These are phyloP conservation scores for Penicillium sp. DNA, from an alignment of 2,329 filamentous ascomycete genomes.

Conservation along the genomic window DNA sequence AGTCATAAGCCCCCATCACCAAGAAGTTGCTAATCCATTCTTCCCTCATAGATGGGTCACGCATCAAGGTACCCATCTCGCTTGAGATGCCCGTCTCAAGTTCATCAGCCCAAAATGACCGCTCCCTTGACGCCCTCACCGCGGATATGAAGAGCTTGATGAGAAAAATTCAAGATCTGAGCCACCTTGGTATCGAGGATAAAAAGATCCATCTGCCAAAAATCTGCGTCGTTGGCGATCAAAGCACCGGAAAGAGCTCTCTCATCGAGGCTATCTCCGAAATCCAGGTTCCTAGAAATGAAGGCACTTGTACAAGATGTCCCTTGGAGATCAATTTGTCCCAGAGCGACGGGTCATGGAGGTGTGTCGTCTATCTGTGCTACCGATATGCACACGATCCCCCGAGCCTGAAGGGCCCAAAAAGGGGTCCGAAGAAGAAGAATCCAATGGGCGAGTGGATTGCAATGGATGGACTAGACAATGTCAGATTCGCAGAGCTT, in stretches of 20 bases:
- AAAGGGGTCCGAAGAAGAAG: slow-evolving; percentile 48
- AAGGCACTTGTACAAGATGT: slow-evolving; percentile 76
- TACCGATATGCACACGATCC: slow-evolving; percentile 54
- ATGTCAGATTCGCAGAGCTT: slow-evolving; percentile 64
- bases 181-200: slow-evolving; percentile 71
- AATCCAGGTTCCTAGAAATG: slow-evolving; percentile 69
- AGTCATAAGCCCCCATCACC: background rate
- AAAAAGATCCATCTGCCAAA: slow-evolving; percentile 69
- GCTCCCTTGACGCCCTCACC: slow-evolving; percentile 21
- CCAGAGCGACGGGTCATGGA: slow-evolving; percentile 58
- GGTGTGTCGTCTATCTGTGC: slow-evolving; percentile 67
- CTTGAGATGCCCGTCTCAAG: background rate
- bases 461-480: slow-evolving; percentile 43
- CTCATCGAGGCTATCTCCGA: slow-evolving; percentile 63
- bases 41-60: too few species aligned
- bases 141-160: slow-evolving; percentile 41
- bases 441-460: slow-evolving; percentile 67
- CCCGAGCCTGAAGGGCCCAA: slow-evolving; percentile 32
- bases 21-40: too few species aligned
- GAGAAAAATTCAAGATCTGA: slow-evolving; percentile 57
- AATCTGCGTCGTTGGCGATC: slow-evolving; percentile 81
- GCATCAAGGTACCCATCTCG: background rate
- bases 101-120: background rate
- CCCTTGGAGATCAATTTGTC: slow-evolving; percentile 77
- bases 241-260: slow-evolving; percentile 79